Base-by-base conservation (phyloP, 306 rosid genomes). In the Casuarina glauca region DNA sequence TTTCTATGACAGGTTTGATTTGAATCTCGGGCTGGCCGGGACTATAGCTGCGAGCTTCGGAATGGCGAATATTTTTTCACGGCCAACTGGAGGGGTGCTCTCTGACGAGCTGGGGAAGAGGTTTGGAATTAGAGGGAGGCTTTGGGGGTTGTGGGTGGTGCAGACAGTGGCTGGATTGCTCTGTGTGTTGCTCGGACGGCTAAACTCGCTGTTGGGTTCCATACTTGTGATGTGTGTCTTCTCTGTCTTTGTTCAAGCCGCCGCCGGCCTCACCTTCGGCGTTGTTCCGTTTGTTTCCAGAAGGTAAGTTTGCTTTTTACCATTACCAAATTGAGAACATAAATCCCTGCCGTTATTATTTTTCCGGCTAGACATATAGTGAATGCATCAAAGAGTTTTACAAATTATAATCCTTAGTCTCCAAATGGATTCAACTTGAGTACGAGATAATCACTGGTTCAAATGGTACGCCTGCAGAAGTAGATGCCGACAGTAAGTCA, bases 31-130 rank as follows among this genome's bases (percentile, higher is more conserved):
- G 8, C 67, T 70, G 1, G 90, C 94, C 0, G 91, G 94, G 52
- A 71, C 72, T 0, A 82, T 90, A 1, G 94, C 91, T 6, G 88
- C 91, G 3, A 67, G 91, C 79, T 90, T 88, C 39, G 94, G 94
- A 38, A 74, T 86, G 87, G 75, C 90, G 9, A 90, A 88, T 73
- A 50, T 84, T 2, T 80, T 90, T 66, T 79, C 91, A 2, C 19
- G 94, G 78, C 94, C 91, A 5, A 66, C 76, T 41, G 91, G 94
- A 32, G 90, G 90, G 46, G n/a, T 80, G 48, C 5, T 86, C 15
- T 88, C 94, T 1, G 90, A 90, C 39, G 9, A 48, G 58, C 71
- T 90, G 91, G 91, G 81, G 7, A 76, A 46, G 79, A 74, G 78
- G 55, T 88, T 82, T 43, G 94, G 91, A 8, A 85, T 86, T 79